phyloP scores from a whole-genome alignment of 83 land plant genomes.

The Thuja plicata region DNA sequence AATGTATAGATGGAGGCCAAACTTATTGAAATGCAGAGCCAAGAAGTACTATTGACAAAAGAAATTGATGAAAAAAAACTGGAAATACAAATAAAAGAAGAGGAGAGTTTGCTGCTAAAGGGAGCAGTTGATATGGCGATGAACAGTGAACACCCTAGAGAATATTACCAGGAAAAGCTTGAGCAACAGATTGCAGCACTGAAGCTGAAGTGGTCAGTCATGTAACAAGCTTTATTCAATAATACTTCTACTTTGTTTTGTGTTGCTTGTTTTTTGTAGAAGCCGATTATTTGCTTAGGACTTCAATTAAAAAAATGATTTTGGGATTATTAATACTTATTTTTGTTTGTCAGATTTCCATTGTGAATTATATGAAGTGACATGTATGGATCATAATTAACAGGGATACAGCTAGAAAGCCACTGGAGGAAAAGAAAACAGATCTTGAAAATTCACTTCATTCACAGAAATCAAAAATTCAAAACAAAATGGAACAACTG shows the following conservation, averaged over 20 bases:
- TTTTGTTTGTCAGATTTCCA: neutral
- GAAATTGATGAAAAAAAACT: constrained; percentile 16
- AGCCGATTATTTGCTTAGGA: neutral
- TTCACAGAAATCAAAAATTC: constrained; percentile 21
- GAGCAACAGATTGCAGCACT: constrained; percentile 26
- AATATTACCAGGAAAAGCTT: constrained; percentile 32
- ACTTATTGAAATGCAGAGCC: constrained; percentile 9
- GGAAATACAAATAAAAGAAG: constrained; percentile 29
- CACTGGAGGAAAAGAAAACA: constrained; percentile 44
- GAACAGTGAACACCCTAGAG: constrained; percentile 29
- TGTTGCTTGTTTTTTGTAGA: neutral
- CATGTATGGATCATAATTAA: neutral
- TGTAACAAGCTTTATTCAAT: neutral
- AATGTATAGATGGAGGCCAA: constrained; percentile 28
- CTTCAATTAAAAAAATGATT: neutral
- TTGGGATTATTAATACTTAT: neutral
- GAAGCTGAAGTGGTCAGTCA: constrained; percentile 45
- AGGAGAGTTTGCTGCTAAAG: constrained; percentile 29
- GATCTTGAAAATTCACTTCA: constrained; percentile 27
- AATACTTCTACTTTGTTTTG: neutral
- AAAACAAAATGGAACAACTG: constrained; percentile 34
- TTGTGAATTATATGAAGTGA: neutral
- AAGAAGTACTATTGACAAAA: neutral
- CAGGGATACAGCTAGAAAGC: constrained; percentile 38
- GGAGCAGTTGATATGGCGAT: constrained; percentile 40